Conservation (phyloP, 768 basidiomycete genomes). For the Mycena epipterygia region DNA sequence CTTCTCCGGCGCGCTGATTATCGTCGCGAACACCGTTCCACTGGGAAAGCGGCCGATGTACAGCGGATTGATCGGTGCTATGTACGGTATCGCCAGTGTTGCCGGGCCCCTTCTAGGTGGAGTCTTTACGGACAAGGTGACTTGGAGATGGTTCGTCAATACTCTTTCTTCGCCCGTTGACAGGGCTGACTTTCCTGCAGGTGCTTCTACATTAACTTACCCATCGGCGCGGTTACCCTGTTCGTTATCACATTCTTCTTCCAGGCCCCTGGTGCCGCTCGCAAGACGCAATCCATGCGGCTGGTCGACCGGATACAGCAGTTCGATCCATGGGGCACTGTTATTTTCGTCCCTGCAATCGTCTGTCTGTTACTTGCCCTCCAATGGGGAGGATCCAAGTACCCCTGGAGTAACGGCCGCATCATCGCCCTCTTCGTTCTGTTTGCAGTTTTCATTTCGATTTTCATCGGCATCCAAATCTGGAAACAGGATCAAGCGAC, state of each 20-base stretch:
- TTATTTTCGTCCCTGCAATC: constrained; percentile 4
- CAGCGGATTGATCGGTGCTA: constrained; percentile 13
- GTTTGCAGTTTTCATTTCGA: not conserved
- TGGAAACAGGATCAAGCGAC: constrained; percentile 7
- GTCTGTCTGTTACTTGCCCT: constrained; percentile 9
- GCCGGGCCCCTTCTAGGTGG: constrained; percentile 20
- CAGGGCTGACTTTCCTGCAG: not conserved
- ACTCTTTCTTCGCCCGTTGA: not conserved
- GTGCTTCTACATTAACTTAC: constrained; percentile 33
- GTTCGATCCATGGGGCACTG: constrained; percentile 8
- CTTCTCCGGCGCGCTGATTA: constrained; percentile 19
- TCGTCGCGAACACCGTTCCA: constrained; percentile 26
- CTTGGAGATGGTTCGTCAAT: constrained; percentile 52
- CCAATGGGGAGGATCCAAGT: constrained; percentile 24
- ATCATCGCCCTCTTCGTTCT: constrained; percentile 15
- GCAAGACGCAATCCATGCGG: not conserved
- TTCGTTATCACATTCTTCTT: constrained; percentile 15
- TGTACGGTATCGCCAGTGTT: constrained; percentile 22
- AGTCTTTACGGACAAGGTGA: constrained; percentile 42
- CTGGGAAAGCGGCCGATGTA: constrained; percentile 14
- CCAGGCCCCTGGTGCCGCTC: constrained; percentile 26
- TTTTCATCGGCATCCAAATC: constrained; percentile 2
- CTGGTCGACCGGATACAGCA: not conserved
- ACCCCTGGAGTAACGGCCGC: constrained; percentile 14
- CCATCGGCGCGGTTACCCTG: constrained; percentile 13